Evolutionary conservation across 2,329 filamentous ascomycete genomes (phyloP).

Genomic region (Simplicillium sp.): DNA sequence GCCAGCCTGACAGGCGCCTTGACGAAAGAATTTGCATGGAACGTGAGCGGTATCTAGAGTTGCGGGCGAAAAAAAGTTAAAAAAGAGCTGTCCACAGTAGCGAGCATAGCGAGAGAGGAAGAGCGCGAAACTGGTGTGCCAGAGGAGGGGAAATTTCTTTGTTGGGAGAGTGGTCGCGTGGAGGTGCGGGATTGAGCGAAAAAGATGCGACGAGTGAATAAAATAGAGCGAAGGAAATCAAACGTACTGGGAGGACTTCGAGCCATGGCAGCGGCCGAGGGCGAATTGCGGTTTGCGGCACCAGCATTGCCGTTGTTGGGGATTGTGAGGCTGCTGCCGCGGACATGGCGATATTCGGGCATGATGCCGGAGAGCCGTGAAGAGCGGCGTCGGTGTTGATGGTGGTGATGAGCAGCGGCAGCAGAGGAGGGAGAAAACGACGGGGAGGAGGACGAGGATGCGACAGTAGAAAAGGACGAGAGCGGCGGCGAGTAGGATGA

Average conservation of each 20-base stretch:
- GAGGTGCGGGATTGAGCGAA: constrained; percentile 8
- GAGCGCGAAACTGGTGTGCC: constrained; percentile 2
- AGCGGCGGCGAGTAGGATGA: background rate
- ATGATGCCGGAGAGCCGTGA: constrained; percentile 12
- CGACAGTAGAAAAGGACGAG: background rate
- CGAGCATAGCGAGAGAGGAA: background rate
- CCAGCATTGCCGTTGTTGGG: constrained; percentile 17
- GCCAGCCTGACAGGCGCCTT: constrained; percentile 92
- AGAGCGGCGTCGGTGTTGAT: constrained; percentile 5
- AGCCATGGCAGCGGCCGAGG: constrained; percentile 46
- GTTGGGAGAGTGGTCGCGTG: constrained; percentile 14
- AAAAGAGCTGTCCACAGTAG: background rate
- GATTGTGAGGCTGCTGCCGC: constrained; percentile 48
- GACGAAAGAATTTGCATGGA: constrained; percentile 98
- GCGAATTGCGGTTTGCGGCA: constrained; percentile 20
- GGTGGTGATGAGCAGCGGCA: background rate
- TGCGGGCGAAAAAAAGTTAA: constrained; percentile 12
- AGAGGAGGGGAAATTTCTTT: constrained; percentile 9
- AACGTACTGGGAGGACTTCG: constrained; percentile 55
- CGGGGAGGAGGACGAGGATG: background rate
- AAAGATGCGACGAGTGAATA: constrained; percentile 1
- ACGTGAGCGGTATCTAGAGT: constrained; percentile 83
- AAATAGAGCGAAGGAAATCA: constrained; percentile 1
- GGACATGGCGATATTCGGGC: constrained; percentile 47
- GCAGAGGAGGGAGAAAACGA: background rate